Evolutionary conservation across 768 basidiomycete genomes (phyloP).

Genomic region (Fistulinella prunicolor): DNA sequence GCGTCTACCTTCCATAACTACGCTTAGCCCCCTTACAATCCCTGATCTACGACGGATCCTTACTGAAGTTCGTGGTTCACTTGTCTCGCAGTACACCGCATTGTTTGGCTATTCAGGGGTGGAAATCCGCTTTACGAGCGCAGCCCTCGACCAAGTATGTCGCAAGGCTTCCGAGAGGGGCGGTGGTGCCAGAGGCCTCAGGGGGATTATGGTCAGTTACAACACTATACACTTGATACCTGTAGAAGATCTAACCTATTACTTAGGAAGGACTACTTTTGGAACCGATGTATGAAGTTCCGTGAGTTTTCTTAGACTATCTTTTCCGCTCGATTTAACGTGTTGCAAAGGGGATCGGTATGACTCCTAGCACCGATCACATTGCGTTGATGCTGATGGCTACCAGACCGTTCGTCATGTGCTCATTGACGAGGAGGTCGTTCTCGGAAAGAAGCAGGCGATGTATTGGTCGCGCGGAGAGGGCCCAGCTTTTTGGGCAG

Average conservation of each 20-base stretch:
- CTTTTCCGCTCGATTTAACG: conserved; percentile 1
- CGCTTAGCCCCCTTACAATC: conserved; percentile 74
- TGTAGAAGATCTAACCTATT: not conserved
- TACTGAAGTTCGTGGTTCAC: conserved; percentile 87
- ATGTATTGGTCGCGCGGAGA: conserved; percentile 76
- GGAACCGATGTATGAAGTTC: conserved; percentile 91
- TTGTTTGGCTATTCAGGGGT: conserved; percentile 82
- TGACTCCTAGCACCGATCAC: conserved; percentile 22
- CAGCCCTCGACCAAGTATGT: conserved; percentile 80
- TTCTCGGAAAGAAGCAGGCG: conserved; percentile 58
- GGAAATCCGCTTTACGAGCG: conserved; percentile 82
- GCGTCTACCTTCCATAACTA: conserved; percentile 88
- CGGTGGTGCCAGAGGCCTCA: conserved; percentile 85
- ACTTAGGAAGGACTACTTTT: conserved; percentile 72
- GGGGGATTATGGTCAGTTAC: conserved; percentile 76
- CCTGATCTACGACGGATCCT: conserved; percentile 86
- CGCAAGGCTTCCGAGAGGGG: conserved; percentile 73
- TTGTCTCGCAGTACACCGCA: conserved; percentile 85
- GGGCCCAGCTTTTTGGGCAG: conserved; percentile 67
- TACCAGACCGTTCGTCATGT: conserved; percentile 73
- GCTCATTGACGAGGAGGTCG: conserved; percentile 72
- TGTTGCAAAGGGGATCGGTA: conserved; percentile 58
- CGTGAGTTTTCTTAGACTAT: conserved; percentile 52
- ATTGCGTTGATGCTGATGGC: conserved; percentile 7
- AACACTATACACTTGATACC: not conserved